Percentiles rank a stretch among this genome's conserved stretches.
Evolutionary conservation across 2,329 filamentous ascomycete genomes (phyloP).

Genomic region (Xylariaceae sp.): DNA sequence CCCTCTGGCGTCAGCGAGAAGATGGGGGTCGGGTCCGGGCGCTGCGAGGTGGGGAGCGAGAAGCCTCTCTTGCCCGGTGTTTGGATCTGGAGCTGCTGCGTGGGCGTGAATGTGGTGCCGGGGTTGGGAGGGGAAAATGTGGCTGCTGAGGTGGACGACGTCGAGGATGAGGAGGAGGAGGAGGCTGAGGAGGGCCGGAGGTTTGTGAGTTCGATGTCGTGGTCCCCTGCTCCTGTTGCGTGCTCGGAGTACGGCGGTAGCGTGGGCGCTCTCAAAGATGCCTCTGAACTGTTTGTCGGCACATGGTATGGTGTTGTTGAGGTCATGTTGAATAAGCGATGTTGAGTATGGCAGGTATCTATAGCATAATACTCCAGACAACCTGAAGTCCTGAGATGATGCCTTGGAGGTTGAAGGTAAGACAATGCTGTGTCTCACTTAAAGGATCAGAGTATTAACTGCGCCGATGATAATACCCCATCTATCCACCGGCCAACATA

Average conservation of each 20-base stretch:
- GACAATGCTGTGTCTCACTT: no score
- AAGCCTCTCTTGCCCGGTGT: slow-evolving; percentile 51
- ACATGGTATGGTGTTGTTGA: slow-evolving; percentile 11
- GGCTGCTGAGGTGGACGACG: not conserved
- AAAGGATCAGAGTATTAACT: no score
- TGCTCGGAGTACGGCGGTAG: slow-evolving; percentile 21
- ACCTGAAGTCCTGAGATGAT: not conserved
- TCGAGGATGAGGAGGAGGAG: slow-evolving; percentile 1
- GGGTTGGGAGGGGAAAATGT: not conserved
- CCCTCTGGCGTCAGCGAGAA: slow-evolving; percentile 45
- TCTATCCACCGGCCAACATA: no score
- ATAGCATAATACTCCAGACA: not conserved
- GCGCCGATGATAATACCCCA: no score
- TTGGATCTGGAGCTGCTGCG: slow-evolving; percentile 56
- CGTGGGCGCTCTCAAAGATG: slow-evolving; percentile 11
- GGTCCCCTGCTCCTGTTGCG: not conserved
- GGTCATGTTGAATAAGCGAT: slow-evolving; percentile 6
- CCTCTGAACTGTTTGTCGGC: not conserved
- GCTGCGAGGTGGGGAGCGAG: slow-evolving; percentile 44
- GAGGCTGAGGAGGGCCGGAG: slow-evolving; percentile 9
- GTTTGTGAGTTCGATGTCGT: slow-evolving; percentile 19
- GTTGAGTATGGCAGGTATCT: not conserved
- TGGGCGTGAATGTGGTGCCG: slow-evolving; percentile 46
- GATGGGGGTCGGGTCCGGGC: slow-evolving; percentile 47
- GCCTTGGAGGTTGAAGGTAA: no score